Evolutionary conservation across 768 basidiomycete genomes (phyloP).

Genomic region (Gloeophyllum trabeum): DNA sequence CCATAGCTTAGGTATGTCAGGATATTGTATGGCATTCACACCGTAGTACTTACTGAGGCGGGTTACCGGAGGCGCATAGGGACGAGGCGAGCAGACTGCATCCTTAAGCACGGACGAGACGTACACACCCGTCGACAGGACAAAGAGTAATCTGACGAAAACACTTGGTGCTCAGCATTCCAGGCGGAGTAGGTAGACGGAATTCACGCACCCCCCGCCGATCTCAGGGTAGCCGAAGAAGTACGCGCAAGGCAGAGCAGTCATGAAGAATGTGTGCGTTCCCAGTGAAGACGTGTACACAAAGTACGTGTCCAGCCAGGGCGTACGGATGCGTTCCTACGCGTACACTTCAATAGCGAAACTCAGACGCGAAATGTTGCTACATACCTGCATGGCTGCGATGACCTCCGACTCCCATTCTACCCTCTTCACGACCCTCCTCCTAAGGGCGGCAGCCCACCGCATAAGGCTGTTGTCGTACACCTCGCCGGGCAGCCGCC

Average conservation of each 20-base stretch:
- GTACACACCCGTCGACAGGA: conserved; percentile 76
- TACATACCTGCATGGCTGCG: conserved; percentile 54
- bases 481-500: conserved; percentile 30
- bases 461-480: conserved; percentile 52
- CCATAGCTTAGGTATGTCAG: conserved; percentile 39
- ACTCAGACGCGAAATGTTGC: conserved; percentile 7
- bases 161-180: conserved; percentile 4
- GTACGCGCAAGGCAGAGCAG: conserved; percentile 71
- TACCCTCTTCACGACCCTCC: conserved; percentile 39
- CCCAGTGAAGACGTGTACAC: conserved; percentile 73
- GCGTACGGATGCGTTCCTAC: conserved; percentile 41
- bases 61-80: conserved; percentile 85
- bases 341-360: background rate
- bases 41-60: conserved; percentile 54
- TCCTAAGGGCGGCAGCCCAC: conserved; percentile 57
- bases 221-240: conserved; percentile 76
- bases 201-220: conserved; percentile 55
- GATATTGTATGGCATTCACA: background rate
- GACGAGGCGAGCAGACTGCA: conserved; percentile 80
- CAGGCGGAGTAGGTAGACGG: background rate
- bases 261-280: conserved; percentile 92
- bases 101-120: conserved; percentile 84
- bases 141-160: conserved; percentile 45
- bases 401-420: conserved; percentile 48
- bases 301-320: conserved; percentile 73